phyloP scores from a whole-genome alignment of 2,329 filamentous ascomycete genomes.

The Neopestalotiopsis clavispora region DNA sequence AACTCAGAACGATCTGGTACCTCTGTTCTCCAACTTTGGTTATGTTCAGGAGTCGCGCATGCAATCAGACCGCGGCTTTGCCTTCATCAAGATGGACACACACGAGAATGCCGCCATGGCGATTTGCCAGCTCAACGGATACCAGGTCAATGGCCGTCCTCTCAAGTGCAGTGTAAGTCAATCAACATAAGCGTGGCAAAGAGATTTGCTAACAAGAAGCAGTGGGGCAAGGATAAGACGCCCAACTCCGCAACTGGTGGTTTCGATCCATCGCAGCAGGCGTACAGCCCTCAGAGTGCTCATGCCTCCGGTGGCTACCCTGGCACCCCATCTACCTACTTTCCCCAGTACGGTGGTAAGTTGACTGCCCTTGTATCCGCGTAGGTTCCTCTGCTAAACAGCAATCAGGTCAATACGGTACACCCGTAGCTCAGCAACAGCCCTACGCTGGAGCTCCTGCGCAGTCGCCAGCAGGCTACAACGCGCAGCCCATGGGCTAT shows the following conservation, averaged over 20 bases:
- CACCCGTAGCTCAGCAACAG: constrained; percentile 61
- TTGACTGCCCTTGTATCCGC: constrained; percentile 23
- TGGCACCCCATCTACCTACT: constrained; percentile 80
- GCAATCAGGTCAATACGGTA: constrained; percentile 55
- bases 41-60: constrained; percentile 97
- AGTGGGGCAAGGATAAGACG: constrained; percentile 99
- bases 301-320: constrained; percentile 73
- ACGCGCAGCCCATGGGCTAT: constrained; percentile 73
- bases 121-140: constrained; percentile 96
- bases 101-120: constrained; percentile 98
- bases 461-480: constrained; percentile 66
- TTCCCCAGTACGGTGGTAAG: constrained; percentile 90
- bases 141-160: constrained; percentile 95
- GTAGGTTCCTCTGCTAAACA: constrained; percentile 39
- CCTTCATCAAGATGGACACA: constrained; percentile 98
- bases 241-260: constrained; percentile 64
- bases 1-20: constrained; percentile 94
- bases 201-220: constrained; percentile 38
- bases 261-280: constrained; percentile 78
- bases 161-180: constrained; percentile 96
- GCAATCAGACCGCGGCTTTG: constrained; percentile 96
- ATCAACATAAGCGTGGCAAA: constrained; percentile 18
- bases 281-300: constrained; percentile 75
- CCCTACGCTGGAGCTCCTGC: constrained; percentile 67
- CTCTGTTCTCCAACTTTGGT: constrained; percentile 97